Evolutionary conservation across 495 filamentous ascomycete species (phyloP).

Genomic region (Lophiotrema nucula): DNA sequence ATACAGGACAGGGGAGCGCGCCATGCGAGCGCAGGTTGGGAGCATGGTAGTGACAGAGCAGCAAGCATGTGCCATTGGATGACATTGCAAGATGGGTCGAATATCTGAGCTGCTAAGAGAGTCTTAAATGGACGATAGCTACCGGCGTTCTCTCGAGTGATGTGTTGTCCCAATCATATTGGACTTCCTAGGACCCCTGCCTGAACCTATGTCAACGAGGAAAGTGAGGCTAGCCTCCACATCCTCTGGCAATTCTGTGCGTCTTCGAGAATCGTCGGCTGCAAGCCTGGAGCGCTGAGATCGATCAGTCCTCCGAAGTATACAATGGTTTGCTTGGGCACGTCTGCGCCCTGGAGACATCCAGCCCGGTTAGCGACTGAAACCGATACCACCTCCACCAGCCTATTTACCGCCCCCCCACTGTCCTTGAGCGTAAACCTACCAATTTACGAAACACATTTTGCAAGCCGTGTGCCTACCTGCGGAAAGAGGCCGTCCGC

Average conservation of each 20-base stretch:
- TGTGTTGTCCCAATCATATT: slow-evolving; percentile 18
- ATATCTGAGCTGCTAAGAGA: background rate
- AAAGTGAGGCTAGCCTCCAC: slow-evolving; percentile 6
- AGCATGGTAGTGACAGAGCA: background rate
- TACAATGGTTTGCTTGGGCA: background rate
- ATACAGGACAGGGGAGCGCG: background rate
- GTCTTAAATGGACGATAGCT: slow-evolving; percentile 1
- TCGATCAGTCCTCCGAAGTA: background rate
- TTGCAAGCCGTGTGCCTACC: slow-evolving; percentile 7
- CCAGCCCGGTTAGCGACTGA: slow-evolving; percentile 10
- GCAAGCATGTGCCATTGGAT: background rate
- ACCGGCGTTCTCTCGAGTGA: slow-evolving; percentile 4
- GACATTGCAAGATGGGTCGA: background rate
- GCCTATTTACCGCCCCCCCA: slow-evolving; percentile 3
- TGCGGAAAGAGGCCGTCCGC: background rate
- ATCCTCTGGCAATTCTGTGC: slow-evolving; percentile 22
- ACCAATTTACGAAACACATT: slow-evolving; percentile 6
- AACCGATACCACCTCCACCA: background rate
- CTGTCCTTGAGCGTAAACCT: background rate
- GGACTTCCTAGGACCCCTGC: background rate
- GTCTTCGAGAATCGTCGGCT: slow-evolving; percentile 13
- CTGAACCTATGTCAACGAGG: background rate
- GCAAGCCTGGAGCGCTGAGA: slow-evolving; percentile 2
- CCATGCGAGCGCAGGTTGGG: slow-evolving; percentile 11
- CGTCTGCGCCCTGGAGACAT: background rate